Conservation (phyloP, 352 stramenopile genomes). For the Phytopythium litorale region DNA sequence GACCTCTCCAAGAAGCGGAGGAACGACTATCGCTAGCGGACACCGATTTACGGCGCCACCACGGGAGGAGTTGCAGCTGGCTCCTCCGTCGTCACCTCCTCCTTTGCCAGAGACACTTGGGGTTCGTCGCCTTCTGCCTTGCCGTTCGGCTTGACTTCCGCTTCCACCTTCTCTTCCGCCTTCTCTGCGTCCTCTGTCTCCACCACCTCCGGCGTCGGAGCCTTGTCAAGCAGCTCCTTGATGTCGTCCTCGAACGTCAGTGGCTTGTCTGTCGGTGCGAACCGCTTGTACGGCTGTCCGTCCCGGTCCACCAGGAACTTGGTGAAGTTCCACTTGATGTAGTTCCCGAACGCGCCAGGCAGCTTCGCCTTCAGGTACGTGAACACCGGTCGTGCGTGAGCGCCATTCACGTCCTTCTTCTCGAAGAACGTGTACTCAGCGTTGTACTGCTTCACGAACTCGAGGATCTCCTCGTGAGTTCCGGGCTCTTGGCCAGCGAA, state of each 20-base stretch:
- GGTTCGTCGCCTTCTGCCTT: slow-evolving; percentile 8
- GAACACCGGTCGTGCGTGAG: slow-evolving; percentile 68
- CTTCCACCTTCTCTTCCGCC: slow-evolving; percentile 1
- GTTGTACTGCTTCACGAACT: slow-evolving; percentile 50
- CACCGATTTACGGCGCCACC: slow-evolving; percentile 10
- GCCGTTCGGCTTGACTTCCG: slow-evolving; percentile 13
- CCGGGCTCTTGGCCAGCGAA: slow-evolving; percentile 38
- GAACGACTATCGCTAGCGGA: neutral
- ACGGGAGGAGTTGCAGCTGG: slow-evolving; percentile 16
- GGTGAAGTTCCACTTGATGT: slow-evolving; percentile 88
- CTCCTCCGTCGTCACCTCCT: slow-evolving; percentile 10
- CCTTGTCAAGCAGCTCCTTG: slow-evolving; percentile 27
- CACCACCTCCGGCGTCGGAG: slow-evolving; percentile 17
- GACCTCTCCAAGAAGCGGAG: neutral
- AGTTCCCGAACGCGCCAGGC: slow-evolving; percentile 53
- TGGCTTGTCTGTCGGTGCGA: slow-evolving; percentile 12
- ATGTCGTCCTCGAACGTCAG: slow-evolving; percentile 30
- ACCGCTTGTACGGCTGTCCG: slow-evolving; percentile 47
- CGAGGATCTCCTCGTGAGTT: slow-evolving; percentile 70
- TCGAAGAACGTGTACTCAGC: slow-evolving; percentile 32
- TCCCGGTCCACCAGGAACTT: slow-evolving; percentile 90
- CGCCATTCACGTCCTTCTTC: slow-evolving; percentile 85
- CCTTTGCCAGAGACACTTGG: slow-evolving; percentile 11
- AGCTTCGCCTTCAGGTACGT: slow-evolving; percentile 75
- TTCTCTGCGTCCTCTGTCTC: slow-evolving; percentile 15